phyloP scores from a whole-genome alignment of 2,329 filamentous ascomycete species.

The Fusarium illudens region DNA sequence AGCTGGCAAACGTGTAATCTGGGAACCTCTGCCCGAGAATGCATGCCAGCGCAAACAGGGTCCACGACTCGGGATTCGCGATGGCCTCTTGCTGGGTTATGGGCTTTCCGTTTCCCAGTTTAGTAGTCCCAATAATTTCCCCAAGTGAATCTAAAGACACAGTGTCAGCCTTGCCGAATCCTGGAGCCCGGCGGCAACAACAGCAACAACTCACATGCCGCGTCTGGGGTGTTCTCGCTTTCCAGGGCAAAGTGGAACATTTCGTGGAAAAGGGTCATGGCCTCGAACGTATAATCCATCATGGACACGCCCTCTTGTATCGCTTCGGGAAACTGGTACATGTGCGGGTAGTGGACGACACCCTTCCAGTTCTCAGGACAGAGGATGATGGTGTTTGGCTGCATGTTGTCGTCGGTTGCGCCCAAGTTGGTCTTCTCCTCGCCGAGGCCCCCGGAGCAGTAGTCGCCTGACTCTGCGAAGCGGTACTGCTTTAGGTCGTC shows the following conservation, averaged over 20 bases:
- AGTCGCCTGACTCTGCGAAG: background rate
- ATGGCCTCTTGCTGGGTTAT: background rate
- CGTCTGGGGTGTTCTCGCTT: background rate
- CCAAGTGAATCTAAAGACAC: background rate
- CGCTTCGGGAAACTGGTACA: background rate
- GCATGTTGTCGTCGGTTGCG: background rate
- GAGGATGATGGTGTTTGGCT: background rate
- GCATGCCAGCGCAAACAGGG: background rate
- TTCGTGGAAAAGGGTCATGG: background rate
- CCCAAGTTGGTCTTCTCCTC: too few relatives aligned
- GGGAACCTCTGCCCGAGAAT: background rate
- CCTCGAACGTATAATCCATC: background rate
- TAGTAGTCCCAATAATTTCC: background rate
- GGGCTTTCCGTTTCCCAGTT: background rate
- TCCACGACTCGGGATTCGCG: background rate
- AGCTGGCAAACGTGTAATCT: background rate
- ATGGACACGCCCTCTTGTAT: background rate
- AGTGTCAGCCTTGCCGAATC: background rate
- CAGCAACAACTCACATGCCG: background rate
- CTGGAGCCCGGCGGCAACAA: too few relatives aligned
- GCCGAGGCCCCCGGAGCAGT: too few relatives aligned
- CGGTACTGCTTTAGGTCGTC: background rate
- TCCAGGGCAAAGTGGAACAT: background rate
- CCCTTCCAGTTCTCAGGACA: background rate
- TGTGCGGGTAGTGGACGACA: background rate